These are phyloP conservation scores for Iberis amara DNA, from an alignment of 441 rosid species.

Conservation along the genomic window DNA sequence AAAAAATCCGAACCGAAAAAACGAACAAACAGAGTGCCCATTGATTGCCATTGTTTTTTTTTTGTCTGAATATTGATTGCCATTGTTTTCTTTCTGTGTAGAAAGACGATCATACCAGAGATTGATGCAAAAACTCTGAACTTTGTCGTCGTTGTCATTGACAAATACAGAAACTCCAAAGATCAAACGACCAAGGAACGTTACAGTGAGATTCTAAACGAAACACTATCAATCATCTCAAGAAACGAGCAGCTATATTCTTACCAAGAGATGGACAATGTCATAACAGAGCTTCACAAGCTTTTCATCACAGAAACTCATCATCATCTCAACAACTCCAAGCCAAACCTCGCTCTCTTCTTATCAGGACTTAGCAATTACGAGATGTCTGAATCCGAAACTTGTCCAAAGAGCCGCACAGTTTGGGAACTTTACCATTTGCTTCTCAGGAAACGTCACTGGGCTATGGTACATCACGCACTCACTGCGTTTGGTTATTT, in stretches of 20 bases:
- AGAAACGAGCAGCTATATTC: constrained; percentile 45
- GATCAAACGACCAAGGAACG: constrained; percentile 32
- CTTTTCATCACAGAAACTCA: constrained; percentile 46
- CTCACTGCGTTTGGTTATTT: constrained; percentile 72
- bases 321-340: constrained; percentile 40
- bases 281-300: constrained; percentile 57
- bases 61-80: constrained; percentile 4
- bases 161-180: constrained; percentile 33
- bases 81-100: constrained; percentile 32
- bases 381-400: constrained; percentile 55
- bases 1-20: too few relatives aligned
- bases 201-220: constrained; percentile 48
- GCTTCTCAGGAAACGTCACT: constrained; percentile 67
- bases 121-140: constrained; percentile 57
- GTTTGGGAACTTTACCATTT: constrained; percentile 73
- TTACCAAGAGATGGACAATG: constrained; percentile 53
- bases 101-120: constrained; percentile 52
- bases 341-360: constrained; percentile 62
- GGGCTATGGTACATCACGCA: constrained; percentile 74
- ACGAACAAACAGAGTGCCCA: too few relatives aligned
- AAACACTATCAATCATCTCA: constrained; percentile 47
- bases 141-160: constrained; percentile 42
- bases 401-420: constrained; percentile 54
- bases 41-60: background rate
- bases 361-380: constrained; percentile 62